These are phyloP conservation scores for Neurospora sp. DNA, from an alignment of 495 filamentous ascomycete species.

Conservation along the genomic window DNA sequence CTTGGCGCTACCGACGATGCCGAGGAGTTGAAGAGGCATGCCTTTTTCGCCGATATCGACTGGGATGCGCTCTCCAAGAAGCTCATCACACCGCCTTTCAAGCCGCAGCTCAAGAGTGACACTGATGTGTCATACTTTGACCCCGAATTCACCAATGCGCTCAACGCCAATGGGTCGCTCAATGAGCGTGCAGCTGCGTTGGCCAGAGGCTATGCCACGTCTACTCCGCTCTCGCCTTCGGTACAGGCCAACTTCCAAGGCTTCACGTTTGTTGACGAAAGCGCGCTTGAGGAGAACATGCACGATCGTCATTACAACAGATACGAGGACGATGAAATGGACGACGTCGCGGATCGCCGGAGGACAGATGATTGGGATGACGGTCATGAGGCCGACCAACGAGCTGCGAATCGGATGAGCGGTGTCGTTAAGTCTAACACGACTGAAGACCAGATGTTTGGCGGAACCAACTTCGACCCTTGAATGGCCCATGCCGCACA, in stretches of 20 bases:
- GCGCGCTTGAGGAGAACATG: constrained; percentile 86
- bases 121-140: constrained; percentile 97
- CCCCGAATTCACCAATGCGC: constrained; percentile 93
- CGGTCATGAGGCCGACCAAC: constrained; percentile 30
- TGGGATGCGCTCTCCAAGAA: constrained; percentile 82
- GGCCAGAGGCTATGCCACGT: constrained; percentile 64
- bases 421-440: constrained; percentile 57
- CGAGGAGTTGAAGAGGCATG: constrained; percentile 86
- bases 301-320: constrained; percentile 48
- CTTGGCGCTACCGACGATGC: constrained; percentile 86
- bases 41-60: constrained; percentile 90
- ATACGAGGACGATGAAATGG: constrained; percentile 58
- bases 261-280: constrained; percentile 97
- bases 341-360: constrained; percentile 35
- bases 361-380: constrained; percentile 42
- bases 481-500: constrained; percentile 7
- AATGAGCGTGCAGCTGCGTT: constrained; percentile 82
- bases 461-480: constrained; percentile 59
- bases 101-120: constrained; percentile 89
- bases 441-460: constrained; percentile 63
- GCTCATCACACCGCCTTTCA: constrained; percentile 93
- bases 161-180: constrained; percentile 71
- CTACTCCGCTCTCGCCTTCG: constrained; percentile 82
- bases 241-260: constrained; percentile 98
- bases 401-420: constrained; percentile 55